phyloP scores from a whole-genome alignment of 179 eudicot species.

The Spinacia oleracea region DNA sequence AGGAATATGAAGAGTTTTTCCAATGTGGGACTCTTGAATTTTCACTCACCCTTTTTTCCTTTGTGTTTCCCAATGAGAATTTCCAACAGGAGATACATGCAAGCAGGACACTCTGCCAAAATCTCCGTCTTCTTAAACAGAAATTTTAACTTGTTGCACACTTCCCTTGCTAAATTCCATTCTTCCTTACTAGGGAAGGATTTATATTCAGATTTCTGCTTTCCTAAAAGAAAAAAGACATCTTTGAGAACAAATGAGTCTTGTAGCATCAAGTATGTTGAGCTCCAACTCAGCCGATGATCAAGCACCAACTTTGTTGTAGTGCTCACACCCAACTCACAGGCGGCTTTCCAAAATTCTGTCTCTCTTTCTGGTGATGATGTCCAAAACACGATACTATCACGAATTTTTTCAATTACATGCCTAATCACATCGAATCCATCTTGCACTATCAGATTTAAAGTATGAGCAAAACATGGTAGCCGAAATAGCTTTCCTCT shows the following conservation, averaged over 20 bases:
- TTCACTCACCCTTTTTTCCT: too few species aligned
- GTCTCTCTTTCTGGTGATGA: slow-evolving; percentile 18
- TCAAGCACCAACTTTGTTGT: slow-evolving; percentile 7
- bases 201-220: too few species aligned
- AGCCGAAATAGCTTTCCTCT: slow-evolving; percentile 12
- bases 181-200: slow-evolving; percentile 23
- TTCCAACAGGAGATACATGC: neutral
- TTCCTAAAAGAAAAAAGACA: slow-evolving; percentile 11
- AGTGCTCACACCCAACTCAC: slow-evolving; percentile 6
- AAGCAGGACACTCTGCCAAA: neutral
- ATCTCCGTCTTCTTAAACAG: neutral
- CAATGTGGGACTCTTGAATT: too few species aligned
- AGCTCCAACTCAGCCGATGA: slow-evolving; percentile 12
- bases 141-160: neutral
- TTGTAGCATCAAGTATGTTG: slow-evolving; percentile 22
- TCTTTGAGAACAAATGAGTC: slow-evolving; percentile 6
- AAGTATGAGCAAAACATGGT: slow-evolving; percentile 19
- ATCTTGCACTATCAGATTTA: slow-evolving; percentile 22
- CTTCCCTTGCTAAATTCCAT: slow-evolving; percentile 18
- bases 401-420: slow-evolving; percentile 21
- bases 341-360: slow-evolving; percentile 7
- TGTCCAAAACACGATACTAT: slow-evolving; percentile 17
- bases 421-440: slow-evolving; percentile 2
- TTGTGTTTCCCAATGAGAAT: too few species aligned
- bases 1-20: too few species aligned